phyloP scores from a whole-genome alignment of 306 rosid genomes.

The Dalbergia oliveri region DNA sequence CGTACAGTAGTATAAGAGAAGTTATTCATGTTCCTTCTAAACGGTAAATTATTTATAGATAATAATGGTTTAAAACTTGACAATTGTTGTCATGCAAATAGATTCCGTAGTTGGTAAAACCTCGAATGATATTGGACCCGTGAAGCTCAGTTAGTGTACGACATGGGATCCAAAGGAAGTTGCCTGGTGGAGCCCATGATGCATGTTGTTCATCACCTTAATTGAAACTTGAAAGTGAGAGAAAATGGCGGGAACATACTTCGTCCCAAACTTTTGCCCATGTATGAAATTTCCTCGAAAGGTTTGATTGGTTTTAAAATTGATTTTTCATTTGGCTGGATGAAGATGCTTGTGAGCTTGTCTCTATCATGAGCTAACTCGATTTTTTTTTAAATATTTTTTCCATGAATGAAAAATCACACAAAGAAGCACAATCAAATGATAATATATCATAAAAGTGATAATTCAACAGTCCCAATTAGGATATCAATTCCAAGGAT shows the following conservation, averaged over 20 bases:
- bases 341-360: too few relatives aligned
- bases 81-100: neutral
- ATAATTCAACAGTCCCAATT: too few relatives aligned
- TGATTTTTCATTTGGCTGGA: too few relatives aligned
- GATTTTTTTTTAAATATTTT: too few relatives aligned
- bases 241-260: slow-evolving; percentile 23
- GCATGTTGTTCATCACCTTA: slow-evolving; percentile 43
- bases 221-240: slow-evolving; percentile 21
- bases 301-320: neutral
- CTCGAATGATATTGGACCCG: slow-evolving; percentile 38
- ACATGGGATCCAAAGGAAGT: slow-evolving; percentile 45
- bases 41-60: neutral
- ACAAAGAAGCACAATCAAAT: too few relatives aligned
- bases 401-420: too few relatives aligned
- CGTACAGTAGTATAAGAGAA: neutral
- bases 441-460: too few relatives aligned
- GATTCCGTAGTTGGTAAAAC: slow-evolving; percentile 28
- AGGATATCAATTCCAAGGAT: too few relatives aligned
- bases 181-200: slow-evolving; percentile 49
- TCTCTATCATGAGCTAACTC: too few relatives aligned
- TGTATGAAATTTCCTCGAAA: slow-evolving; percentile 44
- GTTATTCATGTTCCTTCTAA: neutral
- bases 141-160: slow-evolving; percentile 32
- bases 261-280: slow-evolving; percentile 27
- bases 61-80: slow-evolving; percentile 6